Base-by-base conservation (phyloP, 352 stramenopile species). In the Pythium monospermum region DNA sequence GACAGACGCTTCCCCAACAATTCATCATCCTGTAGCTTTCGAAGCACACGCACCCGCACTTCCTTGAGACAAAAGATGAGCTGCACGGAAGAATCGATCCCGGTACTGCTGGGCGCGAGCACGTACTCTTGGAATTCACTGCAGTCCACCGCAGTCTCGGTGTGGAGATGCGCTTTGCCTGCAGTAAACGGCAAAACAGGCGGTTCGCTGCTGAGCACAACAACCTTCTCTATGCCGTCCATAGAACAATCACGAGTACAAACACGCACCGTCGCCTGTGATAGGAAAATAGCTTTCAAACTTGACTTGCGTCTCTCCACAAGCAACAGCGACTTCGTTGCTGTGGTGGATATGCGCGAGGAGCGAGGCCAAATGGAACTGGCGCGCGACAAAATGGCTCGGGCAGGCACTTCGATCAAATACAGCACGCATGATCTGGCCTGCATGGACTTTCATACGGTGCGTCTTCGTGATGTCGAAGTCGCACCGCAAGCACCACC, bases 401-500 rank as follows among this genome's bases (percentile, higher is more conserved):
- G 72, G 64, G 40, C 76, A 83, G 19, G 49, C 30, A 27, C 61
- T 53, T 30, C 69, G 73, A 63, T 94, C 76, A 50, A 94, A 91
- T 41, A 91, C 68, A 18, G 81, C 73, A 45, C 81, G 76, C 79
- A 94, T 81, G 50, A 86, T 73, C 59, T 89, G 73, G 42, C 72
- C 82, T n/a, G 66, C 47, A 52, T 85, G 77, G 31, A 90, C 77
- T 45, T 89, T 86, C 68, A 91, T 91, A 50, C 75, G 67, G 55
- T 94, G 81, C 19, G 79, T 91, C 70, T 94, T 94, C 27, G 81
- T 89, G 63, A 94, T 85, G 49, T 87, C 76, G n/a, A 85, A 86
- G 63, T 91, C 83, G 60, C 83, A 94, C 35, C 64, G 57, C 47
- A 94, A 60, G 0, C 61, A 61, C 78, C 82, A 94, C 40, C 61